These are phyloP conservation scores for Trametes sanguinea DNA, from an alignment of 768 basidiomycete genomes.

Conservation along the genomic window DNA sequence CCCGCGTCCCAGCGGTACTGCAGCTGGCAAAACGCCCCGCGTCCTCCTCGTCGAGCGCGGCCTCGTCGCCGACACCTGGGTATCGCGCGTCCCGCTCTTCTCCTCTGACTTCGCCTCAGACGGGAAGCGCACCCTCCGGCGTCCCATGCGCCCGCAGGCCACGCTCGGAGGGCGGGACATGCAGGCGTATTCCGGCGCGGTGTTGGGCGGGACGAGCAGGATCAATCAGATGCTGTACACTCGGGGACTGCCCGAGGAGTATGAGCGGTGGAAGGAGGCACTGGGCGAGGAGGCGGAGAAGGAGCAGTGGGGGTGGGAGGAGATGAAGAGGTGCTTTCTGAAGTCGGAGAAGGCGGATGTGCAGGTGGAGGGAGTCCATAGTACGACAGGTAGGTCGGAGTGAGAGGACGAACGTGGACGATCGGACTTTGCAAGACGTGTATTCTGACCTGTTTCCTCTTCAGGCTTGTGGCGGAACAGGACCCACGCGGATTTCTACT, in stretches of 20 bases:
- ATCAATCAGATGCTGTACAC: slow-evolving; percentile 46
- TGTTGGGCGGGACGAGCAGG: slow-evolving; percentile 50
- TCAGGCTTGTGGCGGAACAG: slow-evolving; percentile 21
- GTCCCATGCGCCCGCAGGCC: slow-evolving; percentile 14
- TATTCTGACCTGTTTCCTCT: not conserved
- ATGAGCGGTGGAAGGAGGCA: slow-evolving; percentile 31
- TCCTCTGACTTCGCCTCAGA: slow-evolving; percentile 33
- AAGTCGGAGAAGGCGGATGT: slow-evolving; percentile 34
- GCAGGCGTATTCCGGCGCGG: slow-evolving; percentile 30
- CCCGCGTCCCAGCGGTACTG: slow-evolving; percentile 23
- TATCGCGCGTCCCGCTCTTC: slow-evolving; percentile 34
- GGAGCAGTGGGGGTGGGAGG: slow-evolving; percentile 38
- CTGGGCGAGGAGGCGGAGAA: slow-evolving; percentile 14
- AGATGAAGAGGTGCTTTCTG: slow-evolving; percentile 36
- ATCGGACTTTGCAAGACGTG: too few species aligned
- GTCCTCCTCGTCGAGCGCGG: slow-evolving; percentile 38
- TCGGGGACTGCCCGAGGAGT: slow-evolving; percentile 35
- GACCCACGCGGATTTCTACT: slow-evolving; percentile 18
- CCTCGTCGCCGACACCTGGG: slow-evolving; percentile 30
- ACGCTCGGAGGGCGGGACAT: slow-evolving; percentile 10
- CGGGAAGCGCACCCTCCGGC: slow-evolving; percentile 25
- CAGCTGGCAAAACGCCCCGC: slow-evolving; percentile 8
- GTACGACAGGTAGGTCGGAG: not conserved
- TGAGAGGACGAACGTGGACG: too few species aligned
- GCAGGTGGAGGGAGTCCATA: slow-evolving; percentile 16